These are phyloP conservation scores for Tremella yokohamensis DNA, from an alignment of 768 basidiomycete species.

Conservation along the genomic window DNA sequence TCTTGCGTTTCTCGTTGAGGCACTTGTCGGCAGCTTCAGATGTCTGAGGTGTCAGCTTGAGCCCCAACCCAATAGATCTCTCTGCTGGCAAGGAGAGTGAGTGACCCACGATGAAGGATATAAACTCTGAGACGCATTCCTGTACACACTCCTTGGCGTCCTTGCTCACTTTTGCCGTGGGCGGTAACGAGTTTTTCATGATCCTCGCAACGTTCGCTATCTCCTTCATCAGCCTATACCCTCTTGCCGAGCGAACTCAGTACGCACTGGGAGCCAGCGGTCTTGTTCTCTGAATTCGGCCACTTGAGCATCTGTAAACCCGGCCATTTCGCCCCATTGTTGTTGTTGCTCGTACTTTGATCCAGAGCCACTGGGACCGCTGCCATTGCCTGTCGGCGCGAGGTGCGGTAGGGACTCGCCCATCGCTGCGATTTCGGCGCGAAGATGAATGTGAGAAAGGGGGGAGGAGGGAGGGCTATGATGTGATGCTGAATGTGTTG, in stretches of 20 bases:
- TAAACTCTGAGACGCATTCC: constrained; percentile 97
- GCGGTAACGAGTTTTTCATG: constrained; percentile 88
- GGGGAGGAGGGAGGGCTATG: too few relatives aligned
- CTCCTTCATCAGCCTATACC: constrained; percentile 52
- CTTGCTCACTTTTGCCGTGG: constrained; percentile 91
- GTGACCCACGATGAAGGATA: constrained; percentile 80
- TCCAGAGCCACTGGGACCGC: too few relatives aligned
- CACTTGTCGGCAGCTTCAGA: constrained; percentile 95
- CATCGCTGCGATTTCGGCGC: background rate
- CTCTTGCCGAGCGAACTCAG: background rate
- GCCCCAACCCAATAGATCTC: too few relatives aligned
- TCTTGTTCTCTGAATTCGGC: constrained; percentile 95
- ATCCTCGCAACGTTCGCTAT: constrained; percentile 98
- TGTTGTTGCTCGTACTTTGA: too few relatives aligned
- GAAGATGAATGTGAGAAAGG: too few relatives aligned
- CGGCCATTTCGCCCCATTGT: too few relatives aligned
- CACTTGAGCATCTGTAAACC: constrained; percentile 81
- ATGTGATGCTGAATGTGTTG: background rate
- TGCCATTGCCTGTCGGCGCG: constrained; percentile 13
- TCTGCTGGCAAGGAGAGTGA: too few relatives aligned
- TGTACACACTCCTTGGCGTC: constrained; percentile 98
- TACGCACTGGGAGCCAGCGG: constrained; percentile 81
- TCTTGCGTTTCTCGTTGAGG: constrained; percentile 91
- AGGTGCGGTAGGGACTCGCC: constrained; percentile 16
- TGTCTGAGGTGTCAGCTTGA: constrained; percentile 55